Evolutionary conservation across 2,329 filamentous ascomycete species (phyloP), one percentile per base, ranked within the genome.

Genomic region (Aureobasidium sp.): DNA sequence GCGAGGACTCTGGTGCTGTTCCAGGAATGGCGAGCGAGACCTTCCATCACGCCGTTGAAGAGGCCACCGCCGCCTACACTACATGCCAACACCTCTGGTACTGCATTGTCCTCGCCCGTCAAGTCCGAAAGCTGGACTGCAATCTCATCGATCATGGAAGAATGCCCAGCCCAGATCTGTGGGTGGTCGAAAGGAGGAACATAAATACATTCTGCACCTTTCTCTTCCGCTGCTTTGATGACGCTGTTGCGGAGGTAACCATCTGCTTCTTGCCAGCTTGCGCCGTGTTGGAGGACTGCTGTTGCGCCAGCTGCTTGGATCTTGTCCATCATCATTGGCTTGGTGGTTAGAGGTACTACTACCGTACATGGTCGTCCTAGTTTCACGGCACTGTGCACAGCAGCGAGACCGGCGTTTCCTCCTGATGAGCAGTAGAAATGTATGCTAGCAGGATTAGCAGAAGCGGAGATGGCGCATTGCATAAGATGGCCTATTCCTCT

Each of bases 341-440:
- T 84, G 0, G 88, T 89, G 7, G 78, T 79, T 9, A 78, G 71
- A 0, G 91, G 89, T 1, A 94, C 84, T 34, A 91, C 88, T 64
- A 96, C 87, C 5, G 90, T 93, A 71, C 85, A 86, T 1, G 84
- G 85, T 41, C 84, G 81, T 6, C 79, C 76, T 7, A 94, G 80
- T 2, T 82, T 79, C 27, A 79, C 77, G 13, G 90, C 88, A 1
- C 90, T 88, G 52, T 85, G 86, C 17, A 90, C 89, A 69, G 88
- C 90, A 1, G 90, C 91, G 4, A 96, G 83, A 1, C 91, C 91
- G 2, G 91, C 91, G 71, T 96, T 96, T 63, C 91, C 91, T 63
- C 89, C 90, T 2, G 85, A 89, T 13, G 87, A 88, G 70, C 84
- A 88, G 77, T 90, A 94, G 81, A 94, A 93, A 77, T 89, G 88